Conservation (phyloP, 1,284 basidiomycete species). For the Anthracocystis panici-leucophaei region DNA sequence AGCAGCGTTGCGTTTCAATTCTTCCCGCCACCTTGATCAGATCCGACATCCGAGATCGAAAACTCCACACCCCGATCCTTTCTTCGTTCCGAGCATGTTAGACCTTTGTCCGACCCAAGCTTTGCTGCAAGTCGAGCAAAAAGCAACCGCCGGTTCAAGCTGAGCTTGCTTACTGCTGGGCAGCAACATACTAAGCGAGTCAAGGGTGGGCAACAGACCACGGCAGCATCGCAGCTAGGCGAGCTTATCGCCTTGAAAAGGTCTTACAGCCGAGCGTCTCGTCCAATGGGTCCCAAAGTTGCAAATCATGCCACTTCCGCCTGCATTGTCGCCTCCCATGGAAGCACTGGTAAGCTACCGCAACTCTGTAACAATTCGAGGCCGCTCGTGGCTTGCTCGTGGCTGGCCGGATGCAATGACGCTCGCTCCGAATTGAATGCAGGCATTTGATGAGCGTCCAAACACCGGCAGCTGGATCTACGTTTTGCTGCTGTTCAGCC, state of each 20-base stretch:
- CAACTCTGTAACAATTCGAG: background rate
- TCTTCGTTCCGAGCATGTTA: background rate
- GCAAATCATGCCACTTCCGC: conserved; percentile 22
- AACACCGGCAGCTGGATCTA: conserved; percentile 10
- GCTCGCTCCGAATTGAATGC: conserved; percentile 7
- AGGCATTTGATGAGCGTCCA: conserved; percentile 5
- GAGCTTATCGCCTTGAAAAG: background rate
- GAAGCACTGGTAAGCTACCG: too few species aligned
- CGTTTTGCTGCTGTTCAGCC: background rate
- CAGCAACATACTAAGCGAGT: background rate
- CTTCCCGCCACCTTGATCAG: conserved; percentile 15
- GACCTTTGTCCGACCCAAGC: background rate
- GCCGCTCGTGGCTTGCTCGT: conserved; percentile 7
- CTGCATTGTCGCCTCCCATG: too few species aligned
- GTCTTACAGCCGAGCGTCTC: background rate
- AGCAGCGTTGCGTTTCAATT: background rate
- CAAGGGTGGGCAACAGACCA: background rate
- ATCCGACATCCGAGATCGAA: conserved; percentile 13
- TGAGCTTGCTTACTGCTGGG: background rate
- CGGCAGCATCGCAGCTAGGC: background rate
- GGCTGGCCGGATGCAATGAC: background rate
- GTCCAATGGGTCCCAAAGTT: background rate
- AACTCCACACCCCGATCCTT: background rate
- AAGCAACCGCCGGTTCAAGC: conserved; percentile 8
- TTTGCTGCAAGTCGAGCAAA: background rate